These are phyloP conservation scores for Candida rishiriensis DNA, from an alignment of 805 yeast genomes.

Conservation along the genomic window DNA sequence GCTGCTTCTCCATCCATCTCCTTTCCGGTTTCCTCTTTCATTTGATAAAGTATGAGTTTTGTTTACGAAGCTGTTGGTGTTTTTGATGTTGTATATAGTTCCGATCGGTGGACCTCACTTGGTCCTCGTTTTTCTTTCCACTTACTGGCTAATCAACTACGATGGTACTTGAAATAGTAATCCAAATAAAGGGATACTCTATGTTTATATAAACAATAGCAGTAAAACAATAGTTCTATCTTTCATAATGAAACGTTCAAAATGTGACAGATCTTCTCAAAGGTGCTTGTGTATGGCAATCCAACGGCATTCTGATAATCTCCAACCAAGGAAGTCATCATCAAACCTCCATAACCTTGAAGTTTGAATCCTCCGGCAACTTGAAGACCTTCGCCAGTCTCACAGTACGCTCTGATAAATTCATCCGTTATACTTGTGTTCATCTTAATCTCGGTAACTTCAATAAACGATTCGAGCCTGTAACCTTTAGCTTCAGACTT, in stretches of 20 bases:
- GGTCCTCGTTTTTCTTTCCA: too few species aligned
- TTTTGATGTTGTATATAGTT: too few species aligned
- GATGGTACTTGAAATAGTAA: too few species aligned
- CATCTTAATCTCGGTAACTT: conserved; percentile 31
- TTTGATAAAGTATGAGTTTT: neutral
- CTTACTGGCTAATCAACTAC: too few species aligned
- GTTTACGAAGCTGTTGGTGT: neutral
- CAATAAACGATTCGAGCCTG: conserved; percentile 18
- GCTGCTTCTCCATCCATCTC: too few species aligned
- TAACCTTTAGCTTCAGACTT: conserved; percentile 9
- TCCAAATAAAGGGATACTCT: too few species aligned
- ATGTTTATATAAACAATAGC: too few species aligned
- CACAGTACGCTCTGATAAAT: conserved; percentile 59
- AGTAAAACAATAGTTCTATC: neutral
- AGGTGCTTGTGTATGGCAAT: conserved; percentile 63
- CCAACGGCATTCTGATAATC: conserved; percentile 89
- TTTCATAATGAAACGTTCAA: conserved; percentile 9
- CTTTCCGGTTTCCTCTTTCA: too few species aligned
- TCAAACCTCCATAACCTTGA: conserved; percentile 66
- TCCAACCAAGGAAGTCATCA: conserved; percentile 64
- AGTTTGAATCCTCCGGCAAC: conserved; percentile 94
- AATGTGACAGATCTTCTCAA: conserved; percentile 23
- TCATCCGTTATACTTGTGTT: conserved; percentile 45
- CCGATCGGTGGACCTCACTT: too few species aligned
- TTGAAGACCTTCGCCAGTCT: conserved; percentile 64